These are phyloP conservation scores for Fistulina hepatica DNA, from an alignment of 1,284 basidiomycete species.

Conservation along the genomic window DNA sequence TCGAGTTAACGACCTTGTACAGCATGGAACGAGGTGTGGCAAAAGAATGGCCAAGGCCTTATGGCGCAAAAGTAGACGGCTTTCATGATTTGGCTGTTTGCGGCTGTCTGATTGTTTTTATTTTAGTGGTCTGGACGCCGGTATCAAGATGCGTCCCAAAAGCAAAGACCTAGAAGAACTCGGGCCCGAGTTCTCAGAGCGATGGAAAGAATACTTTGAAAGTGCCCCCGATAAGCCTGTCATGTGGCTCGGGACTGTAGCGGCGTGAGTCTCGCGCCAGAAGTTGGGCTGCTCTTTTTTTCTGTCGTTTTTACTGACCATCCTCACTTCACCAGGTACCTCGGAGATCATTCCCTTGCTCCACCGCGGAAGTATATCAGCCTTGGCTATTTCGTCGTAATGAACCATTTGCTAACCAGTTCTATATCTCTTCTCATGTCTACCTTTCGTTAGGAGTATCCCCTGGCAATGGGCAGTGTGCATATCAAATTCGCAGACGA, in stretches of 20 bases:
- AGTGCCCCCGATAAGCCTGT: slow-evolving; percentile 39
- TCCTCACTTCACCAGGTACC: slow-evolving; percentile 15
- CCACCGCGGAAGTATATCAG: slow-evolving; percentile 24
- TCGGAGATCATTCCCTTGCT: slow-evolving; percentile 18
- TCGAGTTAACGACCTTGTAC: background rate
- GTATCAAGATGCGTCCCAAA: slow-evolving; percentile 38
- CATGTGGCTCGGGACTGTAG: slow-evolving; percentile 28
- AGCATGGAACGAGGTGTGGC: slow-evolving; percentile 35
- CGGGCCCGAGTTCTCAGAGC: slow-evolving; percentile 31
- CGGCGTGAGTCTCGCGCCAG: slow-evolving; percentile 3
- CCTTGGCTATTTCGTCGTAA: slow-evolving; percentile 22
- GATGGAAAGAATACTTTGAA: slow-evolving; percentile 34
- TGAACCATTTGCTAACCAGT: slow-evolving; percentile 4
- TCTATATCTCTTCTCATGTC: background rate
- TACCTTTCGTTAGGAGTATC: slow-evolving; percentile 15
- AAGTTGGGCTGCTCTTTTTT: slow-evolving; percentile 16
- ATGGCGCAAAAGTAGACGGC: slow-evolving; percentile 38
- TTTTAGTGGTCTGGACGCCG: slow-evolving; percentile 32
- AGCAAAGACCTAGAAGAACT: slow-evolving; percentile 31
- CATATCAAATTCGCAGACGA: slow-evolving; percentile 18
- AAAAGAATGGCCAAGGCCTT: slow-evolving; percentile 32
- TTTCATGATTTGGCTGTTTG: background rate
- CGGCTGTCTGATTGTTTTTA: background rate
- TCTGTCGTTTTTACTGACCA: slow-evolving; percentile 1
- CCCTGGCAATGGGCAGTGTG: slow-evolving; percentile 18